Conservation (phyloP, 805 yeast species). For the Nakazawaea siamensis region DNA sequence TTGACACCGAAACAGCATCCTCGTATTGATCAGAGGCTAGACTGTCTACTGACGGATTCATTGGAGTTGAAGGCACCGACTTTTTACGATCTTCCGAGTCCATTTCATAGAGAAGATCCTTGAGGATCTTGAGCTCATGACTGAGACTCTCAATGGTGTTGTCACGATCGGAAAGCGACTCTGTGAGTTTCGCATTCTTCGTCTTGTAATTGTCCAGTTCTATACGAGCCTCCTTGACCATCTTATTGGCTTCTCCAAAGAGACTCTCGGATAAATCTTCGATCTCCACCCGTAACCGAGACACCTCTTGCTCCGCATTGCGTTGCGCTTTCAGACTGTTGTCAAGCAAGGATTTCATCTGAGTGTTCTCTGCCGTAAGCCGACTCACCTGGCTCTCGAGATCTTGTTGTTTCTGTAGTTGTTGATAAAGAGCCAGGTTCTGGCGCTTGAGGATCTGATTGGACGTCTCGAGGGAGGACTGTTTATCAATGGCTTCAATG, state of each 20-base stretch:
- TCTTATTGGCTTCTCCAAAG: constrained; percentile 76
- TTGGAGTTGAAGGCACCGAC: constrained; percentile 10
- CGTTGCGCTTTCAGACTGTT: constrained; percentile 24
- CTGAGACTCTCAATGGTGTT: constrained; percentile 53
- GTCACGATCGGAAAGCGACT: constrained; percentile 62
- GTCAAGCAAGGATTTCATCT: constrained; percentile 17
- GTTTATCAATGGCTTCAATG: constrained; percentile 48
- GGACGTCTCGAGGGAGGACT: constrained; percentile 34
- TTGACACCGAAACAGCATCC: background rate
- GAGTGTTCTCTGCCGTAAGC: constrained; percentile 10
- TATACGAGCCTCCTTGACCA: constrained; percentile 74
- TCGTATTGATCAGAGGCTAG: constrained; percentile 2
- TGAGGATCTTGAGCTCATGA: constrained; percentile 61
- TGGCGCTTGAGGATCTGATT: constrained; percentile 27
- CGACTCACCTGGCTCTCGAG: background rate
- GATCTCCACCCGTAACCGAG: constrained; percentile 59
- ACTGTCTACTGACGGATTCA: constrained; percentile 6
- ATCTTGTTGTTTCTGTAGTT: constrained; percentile 17
- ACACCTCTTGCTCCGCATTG: constrained; percentile 51
- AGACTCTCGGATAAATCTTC: constrained; percentile 73
- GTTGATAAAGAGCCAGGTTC: constrained; percentile 24
- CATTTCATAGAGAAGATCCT: constrained; percentile 46
- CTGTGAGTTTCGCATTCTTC: constrained; percentile 46
- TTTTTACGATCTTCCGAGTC: constrained; percentile 36
- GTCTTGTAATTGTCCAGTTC: constrained; percentile 53